These are phyloP conservation scores for Penicillium nucicola DNA, from an alignment of 495 filamentous ascomycete genomes.

Conservation along the genomic window DNA sequence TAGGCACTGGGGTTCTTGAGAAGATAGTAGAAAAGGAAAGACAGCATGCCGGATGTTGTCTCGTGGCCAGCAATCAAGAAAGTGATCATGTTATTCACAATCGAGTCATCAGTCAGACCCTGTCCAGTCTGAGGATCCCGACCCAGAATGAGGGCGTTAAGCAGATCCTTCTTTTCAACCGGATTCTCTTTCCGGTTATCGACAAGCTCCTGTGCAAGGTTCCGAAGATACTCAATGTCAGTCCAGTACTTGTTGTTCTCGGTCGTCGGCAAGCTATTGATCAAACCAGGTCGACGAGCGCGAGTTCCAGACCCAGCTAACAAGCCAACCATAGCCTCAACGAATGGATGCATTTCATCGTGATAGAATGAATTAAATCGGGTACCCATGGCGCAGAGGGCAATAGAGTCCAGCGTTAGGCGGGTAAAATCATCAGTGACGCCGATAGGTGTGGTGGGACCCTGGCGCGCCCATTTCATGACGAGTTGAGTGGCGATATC, in stretches of 20 bases:
- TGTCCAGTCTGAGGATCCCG: constrained; percentile 65
- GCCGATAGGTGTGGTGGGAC: constrained; percentile 51
- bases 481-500: constrained; percentile 69
- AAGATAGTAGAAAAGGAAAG: constrained; percentile 56
- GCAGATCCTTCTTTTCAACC: constrained; percentile 61
- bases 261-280: constrained; percentile 46
- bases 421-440: constrained; percentile 73
- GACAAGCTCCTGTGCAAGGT: constrained; percentile 57
- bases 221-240: constrained; percentile 55
- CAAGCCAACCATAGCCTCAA: constrained; percentile 60
- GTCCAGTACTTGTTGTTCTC: constrained; percentile 54
- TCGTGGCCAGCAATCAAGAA: constrained; percentile 70
- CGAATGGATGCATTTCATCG: constrained; percentile 64
- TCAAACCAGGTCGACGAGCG: constrained; percentile 46
- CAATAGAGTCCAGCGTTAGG: constrained; percentile 69
- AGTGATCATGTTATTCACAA: constrained; percentile 69
- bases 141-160: constrained; percentile 67
- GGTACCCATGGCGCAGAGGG: constrained; percentile 68
- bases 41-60: constrained; percentile 62
- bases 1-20: constrained; percentile 59
- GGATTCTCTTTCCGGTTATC: constrained; percentile 54
- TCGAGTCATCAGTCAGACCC: constrained; percentile 56
- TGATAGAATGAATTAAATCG: constrained; percentile 76
- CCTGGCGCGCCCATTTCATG: constrained; percentile 72
- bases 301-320: constrained; percentile 54